Base-by-base conservation (phyloP, 2,329 filamentous ascomycete species). In the Tolypocladium tundrense region DNA sequence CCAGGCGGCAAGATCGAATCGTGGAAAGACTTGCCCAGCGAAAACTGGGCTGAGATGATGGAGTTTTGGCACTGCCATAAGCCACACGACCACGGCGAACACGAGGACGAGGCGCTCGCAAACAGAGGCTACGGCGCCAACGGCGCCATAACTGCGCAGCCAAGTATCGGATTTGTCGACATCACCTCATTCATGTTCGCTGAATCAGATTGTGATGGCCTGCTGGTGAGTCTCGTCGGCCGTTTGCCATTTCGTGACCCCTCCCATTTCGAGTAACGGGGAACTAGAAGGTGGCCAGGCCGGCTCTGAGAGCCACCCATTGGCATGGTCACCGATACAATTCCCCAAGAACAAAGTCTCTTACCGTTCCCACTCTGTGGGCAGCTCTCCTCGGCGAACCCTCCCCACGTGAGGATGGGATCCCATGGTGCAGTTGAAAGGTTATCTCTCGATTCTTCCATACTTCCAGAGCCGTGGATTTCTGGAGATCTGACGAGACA, bases 31-130 rank as follows among this genome's bases (percentile, higher is more conserved):
- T 76, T 99, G 21, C 94, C 94, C 0, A 96, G 91, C 68, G 91
- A 96, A 66, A 93, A 96, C 67, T 99, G 94, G 94, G 95, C 94
- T 0, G 94, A 99, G 75, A 96, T 99, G 92, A 99, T 99, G 94
- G 95, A 99, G 71, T 96, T 99, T 65, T 99, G 94, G 94, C 95
- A 99, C 72, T 99, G 94, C 68, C 94, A 99, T 72, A 97, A 97
- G 72, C 94, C 95, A 43, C 80, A 86, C 60, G 77, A 85, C 57
- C 77, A 84, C 60, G 71, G 71, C 21, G 62, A 70, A 39, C 72
- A 77, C 48, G 68, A 77, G 37, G 66, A 80, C 27, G 73, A 80
- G n/a, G 71, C 73, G 52, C 76, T 84, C 19, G 77, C 81, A 40
- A 75, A 79, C 13, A 88, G 90, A 66, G 92, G 90, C 0, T 97